Percentiles rank a stretch among this genome's conserved stretches.
These are phyloP conservation scores for Pleurotus ostreatus DNA, from an alignment of 768 basidiomycete genomes.

Conservation along the genomic window DNA sequence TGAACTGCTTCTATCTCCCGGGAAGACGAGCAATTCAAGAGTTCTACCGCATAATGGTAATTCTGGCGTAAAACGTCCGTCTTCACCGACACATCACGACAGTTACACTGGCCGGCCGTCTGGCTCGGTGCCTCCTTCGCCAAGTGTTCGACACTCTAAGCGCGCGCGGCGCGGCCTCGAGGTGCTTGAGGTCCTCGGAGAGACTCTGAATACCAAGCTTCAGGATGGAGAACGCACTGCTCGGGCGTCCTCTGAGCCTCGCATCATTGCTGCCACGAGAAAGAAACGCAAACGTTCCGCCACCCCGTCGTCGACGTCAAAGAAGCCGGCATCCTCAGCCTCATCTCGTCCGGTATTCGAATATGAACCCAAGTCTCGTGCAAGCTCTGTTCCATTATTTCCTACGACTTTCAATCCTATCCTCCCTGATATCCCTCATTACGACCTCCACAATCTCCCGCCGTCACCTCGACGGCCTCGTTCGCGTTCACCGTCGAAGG, in stretches of 20 bases:
- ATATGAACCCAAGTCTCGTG: constrained; percentile 28
- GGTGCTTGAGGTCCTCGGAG: constrained; percentile 9
- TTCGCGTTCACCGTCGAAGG: constrained; percentile 37
- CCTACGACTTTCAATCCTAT: constrained; percentile 18
- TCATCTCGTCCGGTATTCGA: constrained; percentile 14
- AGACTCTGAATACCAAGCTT: not conserved
- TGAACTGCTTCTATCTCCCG: constrained; percentile 43
- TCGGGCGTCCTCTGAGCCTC: constrained; percentile 4
- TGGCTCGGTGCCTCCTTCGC: constrained; percentile 12
- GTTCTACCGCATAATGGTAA: constrained; percentile 31
- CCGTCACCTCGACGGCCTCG: constrained; percentile 34
- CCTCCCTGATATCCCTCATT: constrained; percentile 28
- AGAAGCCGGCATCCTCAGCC: constrained; percentile 23
- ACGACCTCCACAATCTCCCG: constrained; percentile 42
- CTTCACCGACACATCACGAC: constrained; percentile 15
- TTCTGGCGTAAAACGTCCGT: constrained; percentile 26
- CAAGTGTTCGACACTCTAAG: constrained; percentile 8
- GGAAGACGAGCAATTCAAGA: constrained; percentile 21
- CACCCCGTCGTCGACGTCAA: constrained; percentile 14
- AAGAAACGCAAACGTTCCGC: constrained; percentile 2
- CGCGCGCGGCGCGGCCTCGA: not conserved
- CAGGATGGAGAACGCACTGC: not conserved
- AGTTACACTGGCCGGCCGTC: not conserved
- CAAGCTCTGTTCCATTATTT: constrained; percentile 44
- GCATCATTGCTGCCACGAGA: not conserved